Evolutionary conservation across 2,329 filamentous ascomycete species (phyloP).

Genomic region (Ascosphaera aggregata): DNA sequence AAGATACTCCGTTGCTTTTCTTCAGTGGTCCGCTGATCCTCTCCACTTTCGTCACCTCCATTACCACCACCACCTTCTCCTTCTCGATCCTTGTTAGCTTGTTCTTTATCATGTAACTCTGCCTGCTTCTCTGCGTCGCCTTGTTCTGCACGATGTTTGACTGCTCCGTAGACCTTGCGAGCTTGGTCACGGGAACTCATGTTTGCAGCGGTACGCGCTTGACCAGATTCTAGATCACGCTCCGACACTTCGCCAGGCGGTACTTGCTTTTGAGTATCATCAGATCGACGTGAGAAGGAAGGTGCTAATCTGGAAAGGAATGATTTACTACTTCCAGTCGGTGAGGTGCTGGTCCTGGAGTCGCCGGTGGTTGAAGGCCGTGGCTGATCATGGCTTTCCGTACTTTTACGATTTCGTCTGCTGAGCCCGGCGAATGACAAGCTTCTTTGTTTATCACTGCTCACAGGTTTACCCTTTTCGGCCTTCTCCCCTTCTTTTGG

Average conservation of each 20-base stretch:
- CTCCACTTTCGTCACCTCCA: background rate
- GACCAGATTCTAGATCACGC: background rate
- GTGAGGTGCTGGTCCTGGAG: conserved; percentile 1
- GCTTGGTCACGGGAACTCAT: conserved; percentile 1
- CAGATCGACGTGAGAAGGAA: background rate
- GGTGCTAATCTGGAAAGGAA: background rate
- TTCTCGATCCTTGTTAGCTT: background rate
- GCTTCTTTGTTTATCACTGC: background rate
- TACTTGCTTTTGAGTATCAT: background rate
- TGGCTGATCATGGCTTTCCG: conserved; percentile 1
- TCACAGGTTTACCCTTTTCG: conserved; percentile 6
- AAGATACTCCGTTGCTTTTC: background rate
- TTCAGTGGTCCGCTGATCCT: background rate
- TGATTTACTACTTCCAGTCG: background rate
- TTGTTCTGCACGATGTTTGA: background rate
- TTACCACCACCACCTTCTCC: background rate
- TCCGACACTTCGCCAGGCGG: background rate
- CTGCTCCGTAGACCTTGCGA: background rate
- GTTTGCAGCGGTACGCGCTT: background rate
- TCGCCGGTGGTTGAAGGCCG: background rate
- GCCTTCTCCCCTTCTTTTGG: background rate
- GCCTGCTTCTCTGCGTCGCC: background rate
- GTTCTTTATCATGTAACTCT: background rate
- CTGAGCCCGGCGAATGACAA: conserved; percentile 9
- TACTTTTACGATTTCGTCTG: conserved; percentile 6